Percentiles rank a stretch among this genome's conserved stretches.
phyloP scores from a whole-genome alignment of 441 rosid species.

The Euphorbia corollata region DNA sequence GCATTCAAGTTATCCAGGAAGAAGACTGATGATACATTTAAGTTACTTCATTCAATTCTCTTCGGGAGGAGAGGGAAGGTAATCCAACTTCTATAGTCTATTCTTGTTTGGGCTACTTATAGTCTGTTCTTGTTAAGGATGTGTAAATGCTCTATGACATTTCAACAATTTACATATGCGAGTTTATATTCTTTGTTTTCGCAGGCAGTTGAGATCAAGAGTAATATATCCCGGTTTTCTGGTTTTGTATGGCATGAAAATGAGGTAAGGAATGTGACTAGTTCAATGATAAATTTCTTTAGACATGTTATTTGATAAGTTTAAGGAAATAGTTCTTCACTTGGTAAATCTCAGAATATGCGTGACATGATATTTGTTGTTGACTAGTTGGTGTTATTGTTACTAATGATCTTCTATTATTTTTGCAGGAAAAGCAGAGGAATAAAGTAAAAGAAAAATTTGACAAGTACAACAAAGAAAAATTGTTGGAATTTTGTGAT shows the following conservation, averaged over 20 bases:
- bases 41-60: slow-evolving; percentile 65
- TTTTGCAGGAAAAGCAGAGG: slow-evolving; percentile 75
- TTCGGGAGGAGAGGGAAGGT: slow-evolving; percentile 93
- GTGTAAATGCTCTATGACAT: neutral
- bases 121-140: neutral
- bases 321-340: slow-evolving; percentile 7
- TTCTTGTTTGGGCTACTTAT: neutral
- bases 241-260: slow-evolving; percentile 93
- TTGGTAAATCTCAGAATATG: neutral
- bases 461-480: slow-evolving; percentile 84
- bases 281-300: slow-evolving; percentile 2
- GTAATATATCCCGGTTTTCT: slow-evolving; percentile 75
- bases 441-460: slow-evolving; percentile 70
- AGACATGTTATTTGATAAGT: neutral
- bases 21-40: slow-evolving; percentile 74
- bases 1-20: slow-evolving; percentile 72
- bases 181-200: slow-evolving; percentile 25
- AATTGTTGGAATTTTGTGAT: slow-evolving; percentile 71
- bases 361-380: slow-evolving; percentile 1
- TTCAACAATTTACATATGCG: slow-evolving; percentile 20
- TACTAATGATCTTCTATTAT: slow-evolving; percentile 6
- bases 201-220: slow-evolving; percentile 86
- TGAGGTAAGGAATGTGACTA: slow-evolving; percentile 45
- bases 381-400: neutral
- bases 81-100: slow-evolving; percentile 12